phyloP scores from a whole-genome alignment of 257 asterid species.

The Solanum peruvianum region DNA sequence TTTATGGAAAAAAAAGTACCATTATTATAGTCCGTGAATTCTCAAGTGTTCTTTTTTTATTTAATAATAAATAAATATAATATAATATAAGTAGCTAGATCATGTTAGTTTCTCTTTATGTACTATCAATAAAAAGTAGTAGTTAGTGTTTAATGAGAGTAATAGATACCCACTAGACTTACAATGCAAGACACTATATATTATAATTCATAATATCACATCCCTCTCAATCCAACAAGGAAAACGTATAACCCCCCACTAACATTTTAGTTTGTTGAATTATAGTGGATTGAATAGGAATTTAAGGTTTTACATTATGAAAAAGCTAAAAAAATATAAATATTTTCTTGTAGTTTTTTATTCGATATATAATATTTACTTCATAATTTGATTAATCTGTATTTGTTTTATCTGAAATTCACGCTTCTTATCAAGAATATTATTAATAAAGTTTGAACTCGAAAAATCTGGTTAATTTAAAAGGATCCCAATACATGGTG shows the following conservation, averaged over 20 bases:
- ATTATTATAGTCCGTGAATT: background rate
- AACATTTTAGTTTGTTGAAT: background rate
- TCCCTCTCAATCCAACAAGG: background rate
- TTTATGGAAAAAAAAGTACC: background rate
- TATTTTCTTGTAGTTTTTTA: no score
- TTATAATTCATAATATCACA: background rate
- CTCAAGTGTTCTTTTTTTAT: background rate
- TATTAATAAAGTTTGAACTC: background rate
- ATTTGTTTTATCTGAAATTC: background rate
- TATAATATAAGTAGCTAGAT: background rate
- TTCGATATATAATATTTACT: background rate
- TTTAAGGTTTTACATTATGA: background rate
- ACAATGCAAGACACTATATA: background rate
- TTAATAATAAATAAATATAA: no score
- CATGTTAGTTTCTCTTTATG: background rate
- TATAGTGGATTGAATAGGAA: background rate
- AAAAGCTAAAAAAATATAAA: background rate
- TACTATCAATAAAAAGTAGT: background rate
- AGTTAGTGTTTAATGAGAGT: background rate
- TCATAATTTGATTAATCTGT: background rate
- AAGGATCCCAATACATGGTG: background rate
- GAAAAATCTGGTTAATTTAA: background rate
- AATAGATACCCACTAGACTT: background rate
- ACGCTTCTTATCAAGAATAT: background rate
- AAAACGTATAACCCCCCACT: background rate